phyloP scores from a whole-genome alignment of 2,329 filamentous ascomycete genomes.

The Alternaria sp. region DNA sequence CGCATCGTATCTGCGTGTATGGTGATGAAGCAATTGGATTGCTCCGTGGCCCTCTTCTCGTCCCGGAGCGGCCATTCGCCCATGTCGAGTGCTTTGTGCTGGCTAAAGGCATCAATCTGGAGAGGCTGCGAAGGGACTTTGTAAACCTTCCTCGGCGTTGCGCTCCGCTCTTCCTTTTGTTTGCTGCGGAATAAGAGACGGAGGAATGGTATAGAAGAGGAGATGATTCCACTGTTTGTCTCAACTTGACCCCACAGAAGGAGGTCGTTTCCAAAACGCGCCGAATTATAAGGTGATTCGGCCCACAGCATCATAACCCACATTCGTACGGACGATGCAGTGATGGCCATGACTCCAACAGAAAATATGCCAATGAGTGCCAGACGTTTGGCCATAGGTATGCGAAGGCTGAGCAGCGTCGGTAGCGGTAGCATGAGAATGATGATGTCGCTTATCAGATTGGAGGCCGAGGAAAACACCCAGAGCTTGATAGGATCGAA shows the following conservation, averaged over 20 bases:
- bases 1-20: slow-evolving; percentile 18
- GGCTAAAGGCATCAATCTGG: slow-evolving; percentile 12
- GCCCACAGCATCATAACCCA: slow-evolving; percentile 50
- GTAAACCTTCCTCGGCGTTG: slow-evolving; percentile 19
- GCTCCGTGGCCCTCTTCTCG: not conserved
- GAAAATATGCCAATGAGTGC: slow-evolving; percentile 57
- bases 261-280: slow-evolving; percentile 48
- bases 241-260: slow-evolving; percentile 60
- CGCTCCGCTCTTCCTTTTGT: slow-evolving; percentile 24
- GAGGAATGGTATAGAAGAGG: slow-evolving; percentile 57
- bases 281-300: slow-evolving; percentile 47
- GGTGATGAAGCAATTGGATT: slow-evolving; percentile 7
- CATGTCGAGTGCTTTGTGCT: slow-evolving; percentile 30
- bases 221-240: slow-evolving; percentile 58
- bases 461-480: slow-evolving; percentile 52
- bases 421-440: slow-evolving; percentile 58
- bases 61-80: slow-evolving; percentile 34
- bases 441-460: slow-evolving; percentile 54
- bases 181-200: slow-evolving; percentile 51
- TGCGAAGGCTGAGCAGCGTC: slow-evolving; percentile 57
- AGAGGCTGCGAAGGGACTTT: slow-evolving; percentile 24
- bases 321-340: slow-evolving; percentile 48
- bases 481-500: slow-evolving; percentile 45
- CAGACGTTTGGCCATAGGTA: slow-evolving; percentile 60
- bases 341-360: slow-evolving; percentile 47